A percentile compares a stretch with the other conserved stretches of the same genome.
These are phyloP conservation scores for Clarireedia hainanense DNA, from an alignment of 2,329 filamentous ascomycete genomes.

Conservation along the genomic window DNA sequence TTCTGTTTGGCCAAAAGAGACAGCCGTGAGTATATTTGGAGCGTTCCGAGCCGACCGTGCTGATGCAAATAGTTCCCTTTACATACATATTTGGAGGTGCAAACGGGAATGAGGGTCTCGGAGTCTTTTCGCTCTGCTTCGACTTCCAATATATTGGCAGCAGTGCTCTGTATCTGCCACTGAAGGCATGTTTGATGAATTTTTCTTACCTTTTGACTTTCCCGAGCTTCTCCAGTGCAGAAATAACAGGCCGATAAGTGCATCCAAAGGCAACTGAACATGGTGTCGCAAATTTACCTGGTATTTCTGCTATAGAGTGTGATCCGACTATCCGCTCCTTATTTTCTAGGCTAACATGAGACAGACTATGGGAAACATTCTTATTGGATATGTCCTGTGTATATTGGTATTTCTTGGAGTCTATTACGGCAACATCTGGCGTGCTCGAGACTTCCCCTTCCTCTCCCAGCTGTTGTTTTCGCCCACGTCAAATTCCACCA, in stretches of 20 bases:
- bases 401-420: conserved; percentile 30
- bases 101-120: conserved; percentile 35
- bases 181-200: conserved; percentile 7
- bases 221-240: too few relatives aligned
- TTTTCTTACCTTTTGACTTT: too few relatives aligned
- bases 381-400: conserved; percentile 29
- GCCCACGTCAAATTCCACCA: conserved; percentile 29
- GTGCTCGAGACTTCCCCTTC: conserved; percentile 34
- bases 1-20: conserved; percentile 39
- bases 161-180: conserved; percentile 21
- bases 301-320: too few relatives aligned
- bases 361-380: conserved; percentile 11
- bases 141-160: conserved; percentile 37
- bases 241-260: too few relatives aligned
- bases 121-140: conserved; percentile 31
- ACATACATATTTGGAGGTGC: conserved; percentile 42
- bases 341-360: neutral
- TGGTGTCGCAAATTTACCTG: too few relatives aligned
- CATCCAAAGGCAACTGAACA: too few relatives aligned
- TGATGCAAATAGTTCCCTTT: conserved; percentile 28
- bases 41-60: neutral
- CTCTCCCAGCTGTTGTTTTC: conserved; percentile 36
- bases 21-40: conserved; percentile 16
- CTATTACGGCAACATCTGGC: conserved; percentile 37
- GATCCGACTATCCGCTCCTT: too few relatives aligned